Conservation (phyloP, 2,329 filamentous ascomycete species). For the Exophiala alcalophila region DNA sequence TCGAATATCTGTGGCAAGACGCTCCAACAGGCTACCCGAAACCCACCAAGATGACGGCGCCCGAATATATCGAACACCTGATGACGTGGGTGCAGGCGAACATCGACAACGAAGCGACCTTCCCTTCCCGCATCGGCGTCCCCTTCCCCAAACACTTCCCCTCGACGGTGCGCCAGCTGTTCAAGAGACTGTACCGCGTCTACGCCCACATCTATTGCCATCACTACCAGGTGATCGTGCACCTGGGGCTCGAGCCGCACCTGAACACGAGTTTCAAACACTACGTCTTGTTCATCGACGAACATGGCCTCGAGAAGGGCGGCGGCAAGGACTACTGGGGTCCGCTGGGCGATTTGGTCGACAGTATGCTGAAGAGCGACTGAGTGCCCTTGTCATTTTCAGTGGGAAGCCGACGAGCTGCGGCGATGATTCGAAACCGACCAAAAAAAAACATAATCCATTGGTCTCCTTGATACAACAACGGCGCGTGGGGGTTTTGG, state of each 20-base stretch:
- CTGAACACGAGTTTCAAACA: slow-evolving; percentile 99
- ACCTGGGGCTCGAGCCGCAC: slow-evolving; percentile 92
- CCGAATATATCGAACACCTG: slow-evolving; percentile 94
- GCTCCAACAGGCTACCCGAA: slow-evolving; percentile 80
- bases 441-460: too few species aligned
- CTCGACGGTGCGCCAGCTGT: slow-evolving; percentile 84
- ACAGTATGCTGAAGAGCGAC: slow-evolving; percentile 95
- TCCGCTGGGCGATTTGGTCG: slow-evolving; percentile 88
- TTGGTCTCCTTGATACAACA: too few species aligned
- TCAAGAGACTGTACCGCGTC: slow-evolving; percentile 97
- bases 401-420: too few species aligned
- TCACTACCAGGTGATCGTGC: slow-evolving; percentile 94
- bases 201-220: slow-evolving; percentile 99
- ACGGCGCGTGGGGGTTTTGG: too few species aligned
- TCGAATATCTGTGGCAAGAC: slow-evolving; percentile 99
- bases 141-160: slow-evolving; percentile 94
- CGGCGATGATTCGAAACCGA: too few species aligned
- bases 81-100: slow-evolving; percentile 96
- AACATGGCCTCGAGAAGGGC: slow-evolving; percentile 71
- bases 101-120: slow-evolving; percentile 91
- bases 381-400: slow-evolving; percentile 37
- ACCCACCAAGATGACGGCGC: slow-evolving; percentile 96
- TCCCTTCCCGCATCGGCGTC: slow-evolving; percentile 90
- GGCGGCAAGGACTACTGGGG: slow-evolving; percentile 98
- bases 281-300: slow-evolving; percentile 97